phyloP scores from a whole-genome alignment of 768 basidiomycete genomes.

The Tephrocybe sp. region DNA sequence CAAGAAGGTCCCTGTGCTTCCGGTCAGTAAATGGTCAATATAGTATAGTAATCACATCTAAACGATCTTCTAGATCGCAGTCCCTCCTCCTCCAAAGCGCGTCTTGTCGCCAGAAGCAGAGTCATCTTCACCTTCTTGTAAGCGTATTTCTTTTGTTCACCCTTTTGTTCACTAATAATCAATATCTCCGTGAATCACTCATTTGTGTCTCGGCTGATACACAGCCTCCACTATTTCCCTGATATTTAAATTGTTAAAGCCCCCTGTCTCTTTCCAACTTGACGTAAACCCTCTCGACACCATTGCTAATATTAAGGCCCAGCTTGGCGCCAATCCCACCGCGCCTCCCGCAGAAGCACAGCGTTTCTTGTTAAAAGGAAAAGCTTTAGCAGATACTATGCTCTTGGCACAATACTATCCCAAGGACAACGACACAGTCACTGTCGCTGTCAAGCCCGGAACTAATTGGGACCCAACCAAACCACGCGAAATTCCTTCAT shows the following conservation, averaged over 20 bases:
- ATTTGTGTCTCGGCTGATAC: slow-evolving; percentile 5
- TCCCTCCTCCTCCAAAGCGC: slow-evolving; percentile 46
- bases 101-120: slow-evolving; percentile 30
- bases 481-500: slow-evolving; percentile 25
- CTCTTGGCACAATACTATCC: slow-evolving; percentile 89
- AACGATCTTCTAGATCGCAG: slow-evolving; percentile 10
- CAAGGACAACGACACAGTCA: slow-evolving; percentile 78
- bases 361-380: slow-evolving; percentile 90
- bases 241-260: slow-evolving; percentile 92
- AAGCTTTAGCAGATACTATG: slow-evolving; percentile 86
- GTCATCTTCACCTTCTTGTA: slow-evolving; percentile 32
- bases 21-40: slow-evolving; percentile 40
- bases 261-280: slow-evolving; percentile 73
- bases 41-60: slow-evolving; percentile 5
- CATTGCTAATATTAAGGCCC: slow-evolving; percentile 75
- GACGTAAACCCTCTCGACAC: slow-evolving; percentile 80
- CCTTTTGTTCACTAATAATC: neutral
- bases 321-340: slow-evolving; percentile 61
- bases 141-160: slow-evolving; percentile 1
- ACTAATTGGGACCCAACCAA: slow-evolving; percentile 61
- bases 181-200: neutral
- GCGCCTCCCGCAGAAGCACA: slow-evolving; percentile 83
- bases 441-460: slow-evolving; percentile 83
- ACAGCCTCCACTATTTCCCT: slow-evolving; percentile 55
- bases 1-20: slow-evolving; percentile 68